Evolutionary conservation across 164 flowering plant species (phyloP), one percentile per base, ranked within the genome.

Genomic region (Aristolochia contorta): DNA sequence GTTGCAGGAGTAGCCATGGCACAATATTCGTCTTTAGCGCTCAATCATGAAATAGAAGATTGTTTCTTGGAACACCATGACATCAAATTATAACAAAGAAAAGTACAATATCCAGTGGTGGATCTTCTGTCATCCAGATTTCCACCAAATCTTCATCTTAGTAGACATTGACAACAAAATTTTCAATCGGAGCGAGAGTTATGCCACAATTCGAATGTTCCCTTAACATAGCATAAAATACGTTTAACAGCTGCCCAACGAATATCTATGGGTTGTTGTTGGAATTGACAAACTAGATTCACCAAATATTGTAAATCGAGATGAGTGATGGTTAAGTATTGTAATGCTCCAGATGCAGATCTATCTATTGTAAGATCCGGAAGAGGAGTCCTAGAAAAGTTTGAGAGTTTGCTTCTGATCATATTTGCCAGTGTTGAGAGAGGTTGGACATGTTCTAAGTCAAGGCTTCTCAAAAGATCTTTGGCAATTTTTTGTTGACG

Each of bases 31-130:
- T 25, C 65, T 37, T 62, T 30, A 9, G 58, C n/a, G 22, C 30
- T 62, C 2, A 48, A 62, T 12, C 57, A 47, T 24, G 65, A 30
- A 12, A 52, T 18, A 3, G 24, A 27, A 27, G 46, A 30, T 33
- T 53, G 65, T 45, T 62, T 62, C 30, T 62, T 62, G 25, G 65
- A 25, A 25, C 27, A 16, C 65, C 65, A 62, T 14, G 65, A 33
- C 0, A 53, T 32, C 14, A 32, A 16, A 19, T 33, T 62, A 4
- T 54, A 8, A 13, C 57, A 48, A 16, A 62, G 21, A 49, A n/a
- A 62, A 5, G 19, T 45, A 21, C 12, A 18, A 32, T n/a, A 19
- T 7, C 48, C 16, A 4, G 47, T 15, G 25, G 65, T 62, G 9
- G 57, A 62, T 2, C 48, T 10, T 6, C n/a, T 33, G 4, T 13